phyloP scores from a whole-genome alignment of 345 rosid genomes.

The Euphorbia peplus region DNA sequence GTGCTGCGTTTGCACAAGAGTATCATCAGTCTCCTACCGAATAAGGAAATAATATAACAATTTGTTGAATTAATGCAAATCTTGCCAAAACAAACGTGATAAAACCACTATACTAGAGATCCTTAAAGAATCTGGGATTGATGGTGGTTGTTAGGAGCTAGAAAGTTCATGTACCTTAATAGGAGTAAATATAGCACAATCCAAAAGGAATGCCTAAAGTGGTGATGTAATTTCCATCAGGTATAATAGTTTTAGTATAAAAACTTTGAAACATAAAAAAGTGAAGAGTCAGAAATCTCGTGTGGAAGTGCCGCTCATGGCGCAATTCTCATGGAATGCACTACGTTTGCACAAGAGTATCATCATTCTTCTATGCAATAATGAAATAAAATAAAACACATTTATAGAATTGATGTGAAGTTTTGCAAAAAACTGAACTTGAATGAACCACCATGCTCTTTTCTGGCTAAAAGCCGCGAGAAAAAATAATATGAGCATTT shows the following conservation, averaged over 20 bases:
- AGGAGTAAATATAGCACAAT: too few species aligned
- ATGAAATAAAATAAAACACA: neutral
- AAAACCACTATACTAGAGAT: too few species aligned
- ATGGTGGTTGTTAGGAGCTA: too few species aligned
- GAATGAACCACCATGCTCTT: neutral
- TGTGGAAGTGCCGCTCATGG: conserved; percentile 6
- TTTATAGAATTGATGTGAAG: neutral
- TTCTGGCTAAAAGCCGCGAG: neutral
- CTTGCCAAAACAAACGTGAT: too few species aligned
- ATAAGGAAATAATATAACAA: too few species aligned
- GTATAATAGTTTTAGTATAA: too few species aligned
- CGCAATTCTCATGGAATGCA: neutral
- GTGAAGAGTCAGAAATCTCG: conserved; percentile 3
- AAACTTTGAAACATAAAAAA: neutral
- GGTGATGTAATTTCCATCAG: too few species aligned
- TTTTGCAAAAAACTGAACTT: neutral
- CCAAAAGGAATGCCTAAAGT: too few species aligned
- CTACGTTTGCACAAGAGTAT: neutral
- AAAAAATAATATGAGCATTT: too few species aligned
- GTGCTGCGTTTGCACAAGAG: neutral
- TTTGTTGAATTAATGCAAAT: too few species aligned
- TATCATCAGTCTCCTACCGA: neutral
- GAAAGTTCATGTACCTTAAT: too few species aligned
- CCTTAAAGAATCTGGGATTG: too few species aligned
- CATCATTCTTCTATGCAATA: neutral